Base-by-base conservation (phyloP, 2,329 filamentous ascomycete genomes). In the Albophoma yamanashiensis region DNA sequence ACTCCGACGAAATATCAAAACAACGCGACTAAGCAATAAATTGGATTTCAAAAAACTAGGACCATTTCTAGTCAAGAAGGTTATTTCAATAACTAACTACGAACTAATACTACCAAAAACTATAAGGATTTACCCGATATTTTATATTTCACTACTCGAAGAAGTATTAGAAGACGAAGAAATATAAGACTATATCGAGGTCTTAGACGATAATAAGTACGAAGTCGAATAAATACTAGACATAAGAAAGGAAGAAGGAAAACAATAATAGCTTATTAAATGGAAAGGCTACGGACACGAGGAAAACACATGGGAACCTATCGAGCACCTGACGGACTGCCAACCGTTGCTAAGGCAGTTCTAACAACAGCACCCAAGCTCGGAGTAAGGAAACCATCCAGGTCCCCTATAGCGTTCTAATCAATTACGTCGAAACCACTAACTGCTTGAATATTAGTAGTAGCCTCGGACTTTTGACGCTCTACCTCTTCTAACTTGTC, bases 1-100 rank as follows among this genome's bases (percentile, higher is more conserved):
- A 14, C n/a, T 60, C 17, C 27, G 47, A 47, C 31, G 27, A 53
- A 58, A 59, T 43, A 61, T 58, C 57, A 59, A 61, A 59, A 57
- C 31, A 56, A n/a, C n/a, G n/a, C 52, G 34, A 43, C 11, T n/a
- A 55, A 57, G 27, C 36, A 17, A 58, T 60, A 60, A 57, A 55
- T 55, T 57, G 15, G 25, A 52, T 8, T 62, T 15, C 27, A 58
- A 52, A 5, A 31, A 45, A 22, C 3, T 43, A 3, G 6, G 40
- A 20, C 20, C 8, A n/a, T 43, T 43, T 34, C 31, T 43, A 43
- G 20, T n/a, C 3, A 43, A n/a, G 8, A 57, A 42, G 39, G 17
- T 42, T 34, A 34, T 34, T 8, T 36, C n/a, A 43, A 9, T 6
- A n/a, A n/a, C 5, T 43, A 43, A n/a, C 17, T 43, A 43, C 17